phyloP scores from a whole-genome alignment of 495 filamentous ascomycete genomes.

The Glonium stellatum region DNA sequence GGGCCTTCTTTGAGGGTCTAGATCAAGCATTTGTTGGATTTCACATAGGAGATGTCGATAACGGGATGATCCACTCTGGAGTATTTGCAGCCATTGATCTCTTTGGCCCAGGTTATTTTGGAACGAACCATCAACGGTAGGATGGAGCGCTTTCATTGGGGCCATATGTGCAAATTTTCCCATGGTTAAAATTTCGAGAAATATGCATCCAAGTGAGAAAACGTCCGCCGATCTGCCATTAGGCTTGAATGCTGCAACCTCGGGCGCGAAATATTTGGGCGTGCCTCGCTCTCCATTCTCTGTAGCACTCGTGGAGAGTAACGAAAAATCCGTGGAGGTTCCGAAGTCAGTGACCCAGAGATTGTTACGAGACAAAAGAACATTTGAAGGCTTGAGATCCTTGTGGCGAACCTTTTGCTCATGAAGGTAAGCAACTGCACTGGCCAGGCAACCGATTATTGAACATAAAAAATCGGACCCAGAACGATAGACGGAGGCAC shows the following conservation, averaged over 20 bases:
- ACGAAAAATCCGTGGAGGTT: conserved; percentile 23
- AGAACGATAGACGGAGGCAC: neutral
- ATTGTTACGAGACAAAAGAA: conserved; percentile 13
- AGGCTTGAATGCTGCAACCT: conserved; percentile 15
- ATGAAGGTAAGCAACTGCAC: conserved; percentile 23
- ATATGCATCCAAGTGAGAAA: conserved; percentile 25
- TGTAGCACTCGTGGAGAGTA: conserved; percentile 16
- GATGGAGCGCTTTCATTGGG: conserved; percentile 1
- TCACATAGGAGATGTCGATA: neutral
- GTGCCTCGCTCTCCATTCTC: conserved; percentile 24
- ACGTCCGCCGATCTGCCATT: conserved; percentile 23
- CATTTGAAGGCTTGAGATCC: conserved; percentile 25
- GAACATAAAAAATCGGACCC: neutral
- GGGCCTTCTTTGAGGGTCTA: neutral
- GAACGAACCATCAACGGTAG: conserved; percentile 11
- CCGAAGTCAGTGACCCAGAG: conserved; percentile 27
- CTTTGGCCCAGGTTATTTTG: conserved; percentile 11
- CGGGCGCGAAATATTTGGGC: conserved; percentile 26
- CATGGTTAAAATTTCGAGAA: conserved; percentile 12
- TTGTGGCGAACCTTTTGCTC: conserved; percentile 18
- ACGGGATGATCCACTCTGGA: neutral
- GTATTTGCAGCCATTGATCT: neutral
- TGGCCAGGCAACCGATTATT: conserved; percentile 12
- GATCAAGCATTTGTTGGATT: neutral
- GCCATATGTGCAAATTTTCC: neutral